phyloP scores from a whole-genome alignment of 2,329 filamentous ascomycete species.

The Phyllosticta capitalensis region DNA sequence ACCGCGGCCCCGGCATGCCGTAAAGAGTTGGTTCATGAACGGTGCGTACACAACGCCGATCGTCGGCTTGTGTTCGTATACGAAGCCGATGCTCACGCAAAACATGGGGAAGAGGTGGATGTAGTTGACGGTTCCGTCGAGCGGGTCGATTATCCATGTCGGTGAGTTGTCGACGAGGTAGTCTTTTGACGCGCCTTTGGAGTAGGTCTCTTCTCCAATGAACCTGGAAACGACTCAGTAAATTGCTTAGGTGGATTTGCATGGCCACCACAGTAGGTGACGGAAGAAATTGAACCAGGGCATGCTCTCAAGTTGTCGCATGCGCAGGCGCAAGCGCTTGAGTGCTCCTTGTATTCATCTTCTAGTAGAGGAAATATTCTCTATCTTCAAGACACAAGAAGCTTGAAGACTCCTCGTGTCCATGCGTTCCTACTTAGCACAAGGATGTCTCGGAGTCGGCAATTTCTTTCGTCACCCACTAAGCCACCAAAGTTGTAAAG shows the following conservation, averaged over 20 bases:
- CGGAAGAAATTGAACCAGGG: background rate
- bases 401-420: no score
- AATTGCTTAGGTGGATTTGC: background rate
- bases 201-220: conserved; percentile 69
- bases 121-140: conserved; percentile 75
- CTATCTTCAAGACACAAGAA: no score
- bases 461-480: background rate
- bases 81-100: conserved; percentile 66
- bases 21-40: conserved; percentile 59
- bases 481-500: no score
- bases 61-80: conserved; percentile 48
- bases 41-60: conserved; percentile 67
- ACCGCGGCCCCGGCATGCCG: conserved; percentile 54
- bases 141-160: conserved; percentile 69
- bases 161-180: conserved; percentile 57
- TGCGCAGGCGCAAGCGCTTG: no score
- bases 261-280: background rate
- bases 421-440: no score
- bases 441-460: no score
- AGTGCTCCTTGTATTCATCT: background rate
- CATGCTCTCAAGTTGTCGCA: no score
- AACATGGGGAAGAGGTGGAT: conserved; percentile 75
- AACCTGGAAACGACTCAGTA: conserved; percentile 41
- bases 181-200: conserved; percentile 54
- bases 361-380: no score